phyloP scores from a whole-genome alignment of 352 stramenopile species.

The Pythium phragmiticola region DNA sequence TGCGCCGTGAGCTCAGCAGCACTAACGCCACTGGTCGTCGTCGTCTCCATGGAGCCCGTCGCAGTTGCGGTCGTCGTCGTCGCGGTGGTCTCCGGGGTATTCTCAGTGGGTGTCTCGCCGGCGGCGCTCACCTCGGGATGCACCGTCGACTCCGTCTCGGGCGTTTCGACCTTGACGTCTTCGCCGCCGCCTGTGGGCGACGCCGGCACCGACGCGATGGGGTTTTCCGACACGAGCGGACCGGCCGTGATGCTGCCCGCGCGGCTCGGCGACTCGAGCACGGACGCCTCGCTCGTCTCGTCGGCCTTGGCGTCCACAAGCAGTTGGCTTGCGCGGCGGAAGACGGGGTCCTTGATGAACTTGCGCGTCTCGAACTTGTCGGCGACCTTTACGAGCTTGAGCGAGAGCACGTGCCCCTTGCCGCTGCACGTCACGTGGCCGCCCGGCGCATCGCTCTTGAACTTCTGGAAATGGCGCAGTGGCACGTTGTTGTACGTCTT shows the following conservation, averaged over 20 bases:
- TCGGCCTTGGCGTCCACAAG: slow-evolving; percentile 46
- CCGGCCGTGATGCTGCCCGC: slow-evolving; percentile 30
- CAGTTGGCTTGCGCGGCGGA: slow-evolving; percentile 46
- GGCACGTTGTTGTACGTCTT: slow-evolving; percentile 63
- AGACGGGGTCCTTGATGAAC: slow-evolving; percentile 50
- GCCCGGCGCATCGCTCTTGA: slow-evolving; percentile 44
- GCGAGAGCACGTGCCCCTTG: slow-evolving; percentile 43
- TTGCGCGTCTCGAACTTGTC: slow-evolving; percentile 32
- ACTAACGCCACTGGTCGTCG: slow-evolving; percentile 1
- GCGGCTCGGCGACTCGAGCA: slow-evolving; percentile 47
- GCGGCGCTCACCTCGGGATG: not conserved
- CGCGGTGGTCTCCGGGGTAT: not conserved
- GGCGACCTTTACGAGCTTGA: slow-evolving; percentile 37
- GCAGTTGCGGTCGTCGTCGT: not conserved
- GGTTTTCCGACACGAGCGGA: slow-evolving; percentile 9
- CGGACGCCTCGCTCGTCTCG: slow-evolving; percentile 47
- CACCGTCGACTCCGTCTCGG: slow-evolving; percentile 12
- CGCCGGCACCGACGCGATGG: not conserved
- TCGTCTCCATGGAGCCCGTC: not conserved
- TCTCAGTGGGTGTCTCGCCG: not conserved
- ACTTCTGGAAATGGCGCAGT: slow-evolving; percentile 44
- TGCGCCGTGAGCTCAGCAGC: slow-evolving; percentile 12
- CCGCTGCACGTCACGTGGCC: slow-evolving; percentile 46
- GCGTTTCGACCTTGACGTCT: slow-evolving; percentile 4
- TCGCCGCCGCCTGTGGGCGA: slow-evolving; percentile 9